Evolutionary conservation across 176 grass and related monocot species (phyloP), one percentile per base, ranked within the genome.

Genomic region (Oryza brachyantha): DNA sequence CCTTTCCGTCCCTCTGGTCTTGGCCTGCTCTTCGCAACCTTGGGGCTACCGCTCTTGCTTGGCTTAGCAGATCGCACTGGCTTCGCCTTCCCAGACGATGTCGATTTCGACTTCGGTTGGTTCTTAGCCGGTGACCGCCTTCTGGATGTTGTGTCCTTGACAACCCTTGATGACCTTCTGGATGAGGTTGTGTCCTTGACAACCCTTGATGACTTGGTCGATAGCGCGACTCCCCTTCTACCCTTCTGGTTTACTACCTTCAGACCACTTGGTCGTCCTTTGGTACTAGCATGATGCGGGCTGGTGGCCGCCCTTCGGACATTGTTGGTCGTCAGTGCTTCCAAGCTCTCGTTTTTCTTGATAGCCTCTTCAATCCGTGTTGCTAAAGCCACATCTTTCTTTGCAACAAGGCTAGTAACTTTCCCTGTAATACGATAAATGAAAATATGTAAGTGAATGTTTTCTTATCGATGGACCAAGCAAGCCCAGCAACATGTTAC

Each of bases 321-420:
- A 62, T 63, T 85, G 69, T 66, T 72, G 24, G 78, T 83, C 1
- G 80, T 91, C 17, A 99, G 86, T 34, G 96, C 78, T 87, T 99
- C 96, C 66, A 99, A 87, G 66, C 96, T 99, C 78, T 95, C 92
- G 10, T 99, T 99, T 86, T 92, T 99, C 84, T 93, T 95, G 5
- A 99, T 95, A 22, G 90, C 92, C 21, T 99, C 96, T 74, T 99
- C 96, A 0, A 95, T 99, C 67, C 86, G 74, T 45, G 80, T 76
- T 12, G 96, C 96, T 86, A 99, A 83, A 85, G 70, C 67, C 52
- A 91, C 62, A 61, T 99, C 90, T 87, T 88, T 99, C 92, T 99
- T 99, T 13, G 90, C 90, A 6, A 95, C 88, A 81, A 99, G 85
- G 61, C 96, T 95, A 17, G 92, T 99, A 71, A 99, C 88, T 93